Conservation (phyloP, 345 rosid species). For the Gossypioides kirkii region DNA sequence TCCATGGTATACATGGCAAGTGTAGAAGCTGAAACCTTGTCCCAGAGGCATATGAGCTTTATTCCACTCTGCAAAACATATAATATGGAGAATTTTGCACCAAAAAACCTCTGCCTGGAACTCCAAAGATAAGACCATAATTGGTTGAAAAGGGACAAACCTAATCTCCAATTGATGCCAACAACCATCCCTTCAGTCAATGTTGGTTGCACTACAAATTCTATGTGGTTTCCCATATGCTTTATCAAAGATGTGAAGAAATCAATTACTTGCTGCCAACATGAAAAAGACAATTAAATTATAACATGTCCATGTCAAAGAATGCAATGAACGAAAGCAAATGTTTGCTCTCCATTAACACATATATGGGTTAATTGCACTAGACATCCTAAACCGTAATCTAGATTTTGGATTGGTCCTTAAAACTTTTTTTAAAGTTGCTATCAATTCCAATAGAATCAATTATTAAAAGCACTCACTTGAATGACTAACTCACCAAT, state of each 20-base stretch:
- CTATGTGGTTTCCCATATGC: slow-evolving; percentile 48
- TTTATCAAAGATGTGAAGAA: slow-evolving; percentile 49
- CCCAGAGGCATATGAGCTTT: slow-evolving; percentile 54
- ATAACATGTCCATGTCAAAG: background rate
- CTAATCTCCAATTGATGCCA: slow-evolving; percentile 62
- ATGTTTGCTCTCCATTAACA: background rate
- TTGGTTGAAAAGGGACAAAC: slow-evolving; percentile 22
- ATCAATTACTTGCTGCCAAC: slow-evolving; percentile 63
- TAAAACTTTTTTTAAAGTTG: too few species aligned
- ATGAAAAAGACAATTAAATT: background rate
- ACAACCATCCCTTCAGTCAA: slow-evolving; percentile 59
- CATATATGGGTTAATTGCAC: too few species aligned
- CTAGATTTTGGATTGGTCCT: too few species aligned
- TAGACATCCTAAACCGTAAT: too few species aligned
- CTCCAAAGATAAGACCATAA: background rate
- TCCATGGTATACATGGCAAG: slow-evolving; percentile 66
- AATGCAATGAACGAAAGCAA: background rate
- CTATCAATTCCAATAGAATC: too few species aligned
- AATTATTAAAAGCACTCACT: too few species aligned
- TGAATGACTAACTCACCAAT: too few species aligned
- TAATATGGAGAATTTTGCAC: background rate
- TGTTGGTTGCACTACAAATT: slow-evolving; percentile 52
- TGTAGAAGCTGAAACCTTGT: slow-evolving; percentile 65
- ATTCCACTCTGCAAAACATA: slow-evolving; percentile 50
- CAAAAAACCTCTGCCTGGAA: background rate